Conservation (phyloP, 805 yeast species). For the Monosporozyma siamensis region DNA sequence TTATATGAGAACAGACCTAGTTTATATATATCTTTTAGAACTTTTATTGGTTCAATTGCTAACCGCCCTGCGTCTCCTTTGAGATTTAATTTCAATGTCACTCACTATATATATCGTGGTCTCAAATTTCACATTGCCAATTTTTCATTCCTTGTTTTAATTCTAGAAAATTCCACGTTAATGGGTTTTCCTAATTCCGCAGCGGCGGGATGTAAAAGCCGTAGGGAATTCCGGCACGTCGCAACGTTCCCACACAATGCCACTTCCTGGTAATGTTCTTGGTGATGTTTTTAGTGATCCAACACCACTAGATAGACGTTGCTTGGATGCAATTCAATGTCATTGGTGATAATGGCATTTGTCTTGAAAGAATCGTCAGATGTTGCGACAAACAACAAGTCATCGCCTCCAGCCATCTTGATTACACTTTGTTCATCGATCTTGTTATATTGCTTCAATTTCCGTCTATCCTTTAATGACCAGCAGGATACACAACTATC, state of each 20-base stretch:
- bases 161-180: constrained; percentile 6
- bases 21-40: no score
- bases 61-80: no score
- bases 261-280: no score
- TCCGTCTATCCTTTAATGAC: constrained; percentile 77
- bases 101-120: background rate
- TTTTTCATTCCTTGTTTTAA: background rate
- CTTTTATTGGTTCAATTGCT: no score
- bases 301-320: constrained; percentile 13
- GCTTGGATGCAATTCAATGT: constrained; percentile 19
- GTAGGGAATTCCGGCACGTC: no score
- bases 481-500: constrained; percentile 85
- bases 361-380: constrained; percentile 43
- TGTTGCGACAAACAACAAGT: constrained; percentile 36
- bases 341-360: constrained; percentile 18
- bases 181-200: no score
- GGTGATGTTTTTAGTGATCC: background rate
- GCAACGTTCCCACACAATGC: no score
- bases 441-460: constrained; percentile 62
- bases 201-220: no score
- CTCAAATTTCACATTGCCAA: background rate
- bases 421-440: constrained; percentile 37
- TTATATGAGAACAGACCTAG: no score
- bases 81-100: no score
- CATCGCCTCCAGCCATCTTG: constrained; percentile 26